phyloP scores from a whole-genome alignment of 202 grass and related monocot species.

The Schoenoplectus tabernaemontani region DNA sequence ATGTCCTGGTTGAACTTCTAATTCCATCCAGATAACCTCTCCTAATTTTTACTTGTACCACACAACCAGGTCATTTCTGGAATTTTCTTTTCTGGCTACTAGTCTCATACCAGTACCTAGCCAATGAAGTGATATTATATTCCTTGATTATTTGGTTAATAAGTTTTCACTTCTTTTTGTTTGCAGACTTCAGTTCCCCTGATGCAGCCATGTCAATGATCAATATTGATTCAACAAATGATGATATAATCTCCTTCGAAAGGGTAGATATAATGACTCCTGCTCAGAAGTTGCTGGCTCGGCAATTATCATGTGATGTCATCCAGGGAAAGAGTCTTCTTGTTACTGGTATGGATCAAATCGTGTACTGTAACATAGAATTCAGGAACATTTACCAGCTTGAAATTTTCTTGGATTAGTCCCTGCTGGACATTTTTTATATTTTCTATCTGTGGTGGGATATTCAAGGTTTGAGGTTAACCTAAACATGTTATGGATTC shows the following conservation, averaged over 20 bases:
- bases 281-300: conserved; percentile 73
- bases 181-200: conserved; percentile 33
- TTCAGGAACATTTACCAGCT: not conserved
- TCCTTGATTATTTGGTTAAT: conserved; percentile 16
- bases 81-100: not conserved
- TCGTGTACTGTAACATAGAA: not conserved
- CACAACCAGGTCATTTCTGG: not conserved
- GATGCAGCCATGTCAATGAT: conserved; percentile 41
- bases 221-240: conserved; percentile 30
- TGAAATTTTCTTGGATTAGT: not conserved
- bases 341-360: conserved; percentile 88
- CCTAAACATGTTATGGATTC: not conserved
- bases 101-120: conserved; percentile 18
- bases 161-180: conserved; percentile 11
- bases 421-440: not conserved
- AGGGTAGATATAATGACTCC: conserved; percentile 91
- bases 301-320: conserved; percentile 62
- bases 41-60: not conserved
- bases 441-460: conserved; percentile 10
- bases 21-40: not conserved
- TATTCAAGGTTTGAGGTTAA: not conserved
- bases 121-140: not conserved
- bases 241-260: conserved; percentile 67
- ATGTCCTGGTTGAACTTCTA: not conserved
- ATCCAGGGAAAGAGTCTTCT: conserved; percentile 77